Evolutionary conservation across 2,329 filamentous ascomycete genomes (phyloP), one percentile per base, ranked within the genome.

Genomic region (Apiospora aurea): DNA sequence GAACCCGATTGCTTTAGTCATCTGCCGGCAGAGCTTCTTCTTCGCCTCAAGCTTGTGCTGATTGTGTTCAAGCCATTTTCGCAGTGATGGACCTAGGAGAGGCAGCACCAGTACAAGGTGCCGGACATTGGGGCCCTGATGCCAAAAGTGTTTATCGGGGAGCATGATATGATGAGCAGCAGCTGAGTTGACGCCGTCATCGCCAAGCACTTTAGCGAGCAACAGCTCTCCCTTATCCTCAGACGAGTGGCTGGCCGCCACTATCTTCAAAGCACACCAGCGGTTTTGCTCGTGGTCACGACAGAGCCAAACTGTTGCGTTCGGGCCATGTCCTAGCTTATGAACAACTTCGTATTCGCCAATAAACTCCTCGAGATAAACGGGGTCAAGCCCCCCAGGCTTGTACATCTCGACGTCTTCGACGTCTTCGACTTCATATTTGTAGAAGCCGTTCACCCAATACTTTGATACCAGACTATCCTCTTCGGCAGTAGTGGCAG

Each of bases 241-340:
- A 1, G 29, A 24, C 13, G 75, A 76, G 11, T 57, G 34, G 11
- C 44, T 49, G 1, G 75, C 71, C 0, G 67, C 46, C 18, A 73
- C 72, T 16, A 75, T 69, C 53, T 76, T 74, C 18, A 76, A 38
- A 11, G 75, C 75, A 4, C 70, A 68, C 74, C 73, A 76, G 71
- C 71, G 74, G 46, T 72, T 57, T 0, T 10, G 38, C 34, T 68
- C 18, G 14, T 57, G 43, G 14, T 76, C 74, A 21, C 71, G 74
- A 51, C 74, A 75, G 41, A 75, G 71, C 75, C 75, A 76, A 4
- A 73, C 73, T 10, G 72, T 76, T 2, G 74, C 73, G 16, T 69
- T 71, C 4, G 72, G 72, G 8, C 73, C 74, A 18, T 68, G 51
- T 1, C 75, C 75, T 13, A 75, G 69, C 68, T 75, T 75, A 7